Base-by-base conservation (phyloP, 2,329 filamentous ascomycete genomes). In the Cordyceps militaris region DNA sequence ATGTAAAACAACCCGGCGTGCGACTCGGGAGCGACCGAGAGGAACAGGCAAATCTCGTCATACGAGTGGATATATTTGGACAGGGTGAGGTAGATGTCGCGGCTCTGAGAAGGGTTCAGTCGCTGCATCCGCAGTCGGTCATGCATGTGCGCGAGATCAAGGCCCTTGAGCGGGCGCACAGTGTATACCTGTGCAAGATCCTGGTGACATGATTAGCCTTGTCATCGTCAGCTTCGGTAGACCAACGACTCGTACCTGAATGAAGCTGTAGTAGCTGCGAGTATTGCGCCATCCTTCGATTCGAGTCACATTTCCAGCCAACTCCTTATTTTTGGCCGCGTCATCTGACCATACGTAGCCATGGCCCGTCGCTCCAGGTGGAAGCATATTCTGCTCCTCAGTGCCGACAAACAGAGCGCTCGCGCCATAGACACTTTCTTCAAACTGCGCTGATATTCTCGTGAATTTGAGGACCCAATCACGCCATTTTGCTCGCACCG, bases 281-380 rank as follows among this genome's bases (percentile, higher is more conserved):
- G 94, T 97, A 62, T 91, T 95, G 64, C 58, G 85, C 94, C 94
- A 99, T 58, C 93, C 94, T 74, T 99, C 94, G 61, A 99, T 95
- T 58, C 94, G 82, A 58, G 89, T 91, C 48, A 94, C 91, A 61
- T 96, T 96, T 3, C 91, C 93, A 16, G 91, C 89, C 38, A 99
- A 81, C 73, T 99, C 94, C 65, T 86, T 87, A 65, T 88, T 82
- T 72, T 91, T 93, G 8, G 87, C 81, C 42, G 79, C 76, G 57
- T 97, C 91, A 65, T 96, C 90, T 3, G 87, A 75, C 94, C 94
- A 99, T 34, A 99, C 93, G 69, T 96, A 97, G 42, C 94, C 94
- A 69, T 97, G 94, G 0, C 93, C 93, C 13, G 82, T 82, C 13
- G 89, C 78, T 4, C 80, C 81, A 3, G 80, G 79, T 4, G 79